phyloP scores from a whole-genome alignment of 2,329 filamentous ascomycete genomes.

The Penicillium frequentans region DNA sequence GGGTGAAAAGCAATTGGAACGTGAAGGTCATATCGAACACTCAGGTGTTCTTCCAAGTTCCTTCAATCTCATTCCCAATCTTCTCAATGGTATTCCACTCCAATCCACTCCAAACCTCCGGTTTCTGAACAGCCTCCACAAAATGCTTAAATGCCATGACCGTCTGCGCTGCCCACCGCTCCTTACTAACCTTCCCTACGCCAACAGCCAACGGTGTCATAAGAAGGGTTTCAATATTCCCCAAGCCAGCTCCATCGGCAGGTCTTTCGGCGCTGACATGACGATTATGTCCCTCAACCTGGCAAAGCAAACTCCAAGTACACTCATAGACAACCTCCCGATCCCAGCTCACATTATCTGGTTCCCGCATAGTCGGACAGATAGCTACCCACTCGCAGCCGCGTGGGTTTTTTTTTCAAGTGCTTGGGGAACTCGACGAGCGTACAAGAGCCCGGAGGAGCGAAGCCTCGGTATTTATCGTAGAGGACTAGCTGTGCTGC shows the following conservation, averaged over 20 bases:
- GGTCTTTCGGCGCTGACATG: background rate
- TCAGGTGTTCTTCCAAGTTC: slow-evolving; percentile 14
- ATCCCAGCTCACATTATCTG: slow-evolving; percentile 49
- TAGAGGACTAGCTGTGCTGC: slow-evolving; percentile 50
- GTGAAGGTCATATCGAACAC: background rate
- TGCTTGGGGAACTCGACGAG: slow-evolving; percentile 46
- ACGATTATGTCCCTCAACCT: slow-evolving; percentile 51
- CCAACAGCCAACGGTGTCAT: slow-evolving; percentile 57
- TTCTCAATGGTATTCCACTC: slow-evolving; percentile 36
- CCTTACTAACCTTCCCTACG: slow-evolving; percentile 45
- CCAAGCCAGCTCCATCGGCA: background rate
- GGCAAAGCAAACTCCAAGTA: slow-evolving; percentile 53
- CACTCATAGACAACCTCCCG: slow-evolving; percentile 56
- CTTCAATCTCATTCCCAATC: slow-evolving; percentile 25
- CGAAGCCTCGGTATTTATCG: slow-evolving; percentile 50
- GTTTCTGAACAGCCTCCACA: slow-evolving; percentile 47
- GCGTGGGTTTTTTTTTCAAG: slow-evolving; percentile 43
- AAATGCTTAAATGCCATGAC: slow-evolving; percentile 56
- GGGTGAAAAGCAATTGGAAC: too few species aligned
- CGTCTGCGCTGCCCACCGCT: slow-evolving; percentile 53
- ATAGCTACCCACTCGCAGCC: slow-evolving; percentile 49
- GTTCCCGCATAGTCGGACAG: slow-evolving; percentile 56
- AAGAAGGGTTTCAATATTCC: slow-evolving; percentile 45
- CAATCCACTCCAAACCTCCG: slow-evolving; percentile 44
- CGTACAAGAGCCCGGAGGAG: slow-evolving; percentile 53